Base-by-base conservation (phyloP, 75 land plant genomes). In the Picea glauca region DNA sequence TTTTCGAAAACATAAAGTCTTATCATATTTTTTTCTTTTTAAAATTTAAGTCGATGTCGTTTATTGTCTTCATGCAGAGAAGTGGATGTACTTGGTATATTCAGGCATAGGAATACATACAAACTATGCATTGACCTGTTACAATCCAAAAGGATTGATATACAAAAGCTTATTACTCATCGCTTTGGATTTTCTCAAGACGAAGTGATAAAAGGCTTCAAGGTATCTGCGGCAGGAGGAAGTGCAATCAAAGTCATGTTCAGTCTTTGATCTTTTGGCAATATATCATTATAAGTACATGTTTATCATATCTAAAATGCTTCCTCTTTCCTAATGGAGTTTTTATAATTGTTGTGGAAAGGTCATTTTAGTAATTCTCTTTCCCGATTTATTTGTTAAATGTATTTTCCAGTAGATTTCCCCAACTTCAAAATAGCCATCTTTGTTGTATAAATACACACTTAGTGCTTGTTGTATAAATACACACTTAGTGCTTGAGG, bases 161-260 rank as follows among this genome's bases (percentile, higher is more conserved):
- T 85, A 35, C 80, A 84, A 62, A 85, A 85, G 43, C 82, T 85
- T 50, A 83, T 85, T 75, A 85, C 87, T 21, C 79, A 85, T 78
- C 81, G 87, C 32, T 85, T 83, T 85, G 86, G 85, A 23, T 80
- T 85, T 60, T 72, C 77, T 60, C 43, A 85, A 58, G 74, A 79
- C 57, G 87, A 85, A 11, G 81, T 83, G n/a, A 67, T 57, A 76
- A 76, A 72, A 30, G 87, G 80, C 56, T 85, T 85, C 60, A 76
- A 83, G 78, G 72, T 66, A 3, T 83, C 76, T 77, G 87, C 87
- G 58, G 78, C 72, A 8, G 85, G 82, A 46, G 87, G 87, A 6
- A 57, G 40, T 58, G 82, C 85, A 15, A 85, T 85, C 85, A 85
- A 85, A 62, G 87, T 85, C 79, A 85, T 85, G 87, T 85, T 85